phyloP scores from a whole-genome alignment of 2,329 filamentous ascomycete genomes.

The Podosphaera aphanis region DNA sequence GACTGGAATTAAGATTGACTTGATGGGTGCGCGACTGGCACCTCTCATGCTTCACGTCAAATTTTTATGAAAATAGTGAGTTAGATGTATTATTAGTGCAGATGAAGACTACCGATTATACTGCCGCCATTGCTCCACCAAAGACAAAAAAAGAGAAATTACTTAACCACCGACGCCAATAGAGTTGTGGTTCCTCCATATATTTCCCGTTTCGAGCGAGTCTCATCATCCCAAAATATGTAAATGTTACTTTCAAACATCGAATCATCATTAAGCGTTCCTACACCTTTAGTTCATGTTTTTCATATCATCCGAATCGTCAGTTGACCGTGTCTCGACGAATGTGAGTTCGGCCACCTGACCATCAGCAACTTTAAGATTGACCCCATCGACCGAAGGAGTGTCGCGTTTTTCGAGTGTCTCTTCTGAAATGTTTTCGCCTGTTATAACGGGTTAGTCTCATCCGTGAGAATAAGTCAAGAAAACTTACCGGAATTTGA shows the following conservation, averaged over 20 bases:
- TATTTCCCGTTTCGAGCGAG: not conserved
- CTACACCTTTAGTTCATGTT: not conserved
- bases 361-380: constrained; percentile 13
- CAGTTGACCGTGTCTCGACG: constrained; percentile 11
- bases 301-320: constrained; percentile 5
- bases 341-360: constrained; percentile 14
- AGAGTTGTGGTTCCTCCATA: not conserved
- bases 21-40: no score
- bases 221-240: not conserved
- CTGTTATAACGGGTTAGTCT: not conserved
- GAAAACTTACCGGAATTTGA: constrained; percentile 5
- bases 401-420: constrained; percentile 5
- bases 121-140: not conserved
- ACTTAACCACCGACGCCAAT: not conserved
- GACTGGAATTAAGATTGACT: no score
- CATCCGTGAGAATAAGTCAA: not conserved
- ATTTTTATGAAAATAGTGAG: no score
- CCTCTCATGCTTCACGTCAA: no score
- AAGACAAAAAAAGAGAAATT: not conserved
- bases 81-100: not conserved
- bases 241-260: not conserved
- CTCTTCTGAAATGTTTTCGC: not conserved
- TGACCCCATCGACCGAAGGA: constrained; percentile 10
- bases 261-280: not conserved
- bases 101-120: not conserved